Percentiles rank a stretch among this genome's conserved stretches.
Evolutionary conservation across 768 basidiomycete genomes (phyloP).

Genomic region (Trametopsis cervina): DNA sequence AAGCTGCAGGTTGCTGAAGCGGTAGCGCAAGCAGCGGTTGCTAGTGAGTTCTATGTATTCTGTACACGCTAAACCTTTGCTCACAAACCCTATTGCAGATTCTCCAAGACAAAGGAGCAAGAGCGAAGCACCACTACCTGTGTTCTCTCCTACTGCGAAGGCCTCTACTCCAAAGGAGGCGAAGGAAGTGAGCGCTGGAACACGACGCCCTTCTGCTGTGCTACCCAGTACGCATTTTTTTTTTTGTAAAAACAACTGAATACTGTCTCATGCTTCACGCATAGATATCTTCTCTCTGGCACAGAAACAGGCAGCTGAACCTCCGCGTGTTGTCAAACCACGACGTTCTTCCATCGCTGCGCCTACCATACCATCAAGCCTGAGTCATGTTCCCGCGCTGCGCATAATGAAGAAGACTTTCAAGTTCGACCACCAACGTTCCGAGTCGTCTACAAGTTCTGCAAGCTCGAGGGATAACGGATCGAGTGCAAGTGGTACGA

Average conservation of each 20-base stretch:
- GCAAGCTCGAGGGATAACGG: background rate
- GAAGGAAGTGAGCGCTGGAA: background rate
- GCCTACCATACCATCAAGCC: slow-evolving; percentile 10
- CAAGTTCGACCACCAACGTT: slow-evolving; percentile 16
- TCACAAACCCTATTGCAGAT: background rate
- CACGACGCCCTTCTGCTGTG: background rate
- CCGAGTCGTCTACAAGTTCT: slow-evolving; percentile 14
- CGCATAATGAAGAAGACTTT: slow-evolving; percentile 25
- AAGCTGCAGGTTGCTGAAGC: background rate
- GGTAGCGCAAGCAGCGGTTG: background rate
- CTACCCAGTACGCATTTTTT: background rate
- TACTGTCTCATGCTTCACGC: background rate
- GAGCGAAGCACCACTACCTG: background rate
- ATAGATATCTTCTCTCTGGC: background rate
- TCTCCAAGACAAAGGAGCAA: background rate
- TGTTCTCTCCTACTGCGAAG: background rate
- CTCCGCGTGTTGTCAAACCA: slow-evolving; percentile 7
- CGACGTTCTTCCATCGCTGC: slow-evolving; percentile 1
- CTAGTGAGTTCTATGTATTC: background rate
- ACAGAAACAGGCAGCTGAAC: slow-evolving; percentile 2
- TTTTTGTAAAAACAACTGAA: background rate
- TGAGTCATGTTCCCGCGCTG: slow-evolving; percentile 19
- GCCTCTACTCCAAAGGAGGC: background rate
- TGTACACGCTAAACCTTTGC: background rate
- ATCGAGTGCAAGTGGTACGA: slow-evolving; percentile 1